Percentiles rank a stretch among this genome's conserved stretches.
Conservation (phyloP, 2,329 filamentous ascomycete species). For the Phaeosphaeria sp. region DNA sequence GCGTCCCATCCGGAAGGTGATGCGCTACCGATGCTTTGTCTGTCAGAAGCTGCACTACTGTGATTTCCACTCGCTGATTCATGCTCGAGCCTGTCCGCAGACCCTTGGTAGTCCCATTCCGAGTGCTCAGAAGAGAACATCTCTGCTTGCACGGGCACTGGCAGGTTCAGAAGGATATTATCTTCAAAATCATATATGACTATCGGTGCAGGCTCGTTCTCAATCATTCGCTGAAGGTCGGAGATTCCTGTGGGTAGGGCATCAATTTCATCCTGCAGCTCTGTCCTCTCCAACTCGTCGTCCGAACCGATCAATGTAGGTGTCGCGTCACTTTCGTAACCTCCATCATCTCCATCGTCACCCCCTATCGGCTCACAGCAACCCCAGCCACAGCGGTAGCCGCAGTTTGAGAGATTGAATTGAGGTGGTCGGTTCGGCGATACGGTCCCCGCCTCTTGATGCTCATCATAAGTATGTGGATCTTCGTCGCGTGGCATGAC, state of each 20-base stretch:
- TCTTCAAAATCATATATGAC: not conserved
- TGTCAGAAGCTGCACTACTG: slow-evolving; percentile 12
- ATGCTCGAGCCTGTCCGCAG: slow-evolving; percentile 1
- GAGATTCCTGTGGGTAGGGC: not conserved
- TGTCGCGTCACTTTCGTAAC: slow-evolving; percentile 7
- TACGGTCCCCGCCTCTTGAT: slow-evolving; percentile 5
- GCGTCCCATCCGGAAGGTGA: slow-evolving; percentile 27
- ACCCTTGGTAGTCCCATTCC: slow-evolving; percentile 6
- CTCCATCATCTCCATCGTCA: slow-evolving; percentile 19
- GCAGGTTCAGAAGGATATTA: not conserved
- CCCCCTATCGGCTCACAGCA: slow-evolving; percentile 15
- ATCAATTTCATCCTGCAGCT: not conserved
- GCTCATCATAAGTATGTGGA: not conserved
- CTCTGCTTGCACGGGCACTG: not conserved
- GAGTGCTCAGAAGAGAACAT: not conserved
- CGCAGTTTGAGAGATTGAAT: slow-evolving; percentile 28
- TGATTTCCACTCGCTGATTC: slow-evolving; percentile 16
- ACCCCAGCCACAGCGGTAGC: slow-evolving; percentile 32
- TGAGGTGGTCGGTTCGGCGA: slow-evolving; percentile 25
- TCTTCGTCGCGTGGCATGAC: not conserved
- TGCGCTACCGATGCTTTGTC: slow-evolving; percentile 17
- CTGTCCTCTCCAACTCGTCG: slow-evolving; percentile 3
- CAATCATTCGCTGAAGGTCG: not conserved
- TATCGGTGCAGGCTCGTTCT: not conserved
- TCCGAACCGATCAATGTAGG: slow-evolving; percentile 6